Evolutionary conservation across 1,284 basidiomycete species (phyloP).

Genomic region (Clitocybe nebularis): DNA sequence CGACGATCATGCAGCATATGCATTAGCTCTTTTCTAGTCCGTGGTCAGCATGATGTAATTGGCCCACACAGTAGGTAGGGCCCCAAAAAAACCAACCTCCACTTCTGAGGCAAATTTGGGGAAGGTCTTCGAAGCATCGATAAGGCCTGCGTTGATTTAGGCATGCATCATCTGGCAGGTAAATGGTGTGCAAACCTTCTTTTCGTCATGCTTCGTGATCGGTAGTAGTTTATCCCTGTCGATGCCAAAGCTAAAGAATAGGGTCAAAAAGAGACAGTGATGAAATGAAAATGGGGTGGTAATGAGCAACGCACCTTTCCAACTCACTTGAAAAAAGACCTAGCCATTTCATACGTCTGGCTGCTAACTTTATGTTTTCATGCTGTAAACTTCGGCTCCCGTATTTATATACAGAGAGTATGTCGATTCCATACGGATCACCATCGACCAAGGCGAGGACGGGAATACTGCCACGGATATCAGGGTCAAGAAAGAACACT

Average conservation of each 20-base stretch:
- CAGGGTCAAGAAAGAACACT: not conserved
- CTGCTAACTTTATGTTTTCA: constrained; percentile 60
- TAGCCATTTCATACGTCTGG: constrained; percentile 70
- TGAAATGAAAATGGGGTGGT: constrained; percentile 3
- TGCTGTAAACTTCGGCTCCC: constrained; percentile 63
- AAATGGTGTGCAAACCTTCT: constrained; percentile 67
- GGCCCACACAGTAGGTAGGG: too few relatives aligned
- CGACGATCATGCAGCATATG: constrained; percentile 73
- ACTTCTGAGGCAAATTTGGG: constrained; percentile 50
- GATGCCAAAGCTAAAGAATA: constrained; percentile 58
- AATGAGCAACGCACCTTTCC: constrained; percentile 28
- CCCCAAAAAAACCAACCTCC: constrained; percentile 81
- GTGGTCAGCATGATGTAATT: constrained; percentile 2
- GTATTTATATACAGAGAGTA: constrained; percentile 80
- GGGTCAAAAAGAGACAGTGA: constrained; percentile 45
- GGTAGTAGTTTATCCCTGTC: constrained; percentile 61
- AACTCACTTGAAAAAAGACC: constrained; percentile 75
- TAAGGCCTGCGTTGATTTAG: constrained; percentile 47
- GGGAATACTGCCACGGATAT: constrained; percentile 47
- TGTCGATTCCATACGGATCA: constrained; percentile 88
- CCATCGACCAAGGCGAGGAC: constrained; percentile 82
- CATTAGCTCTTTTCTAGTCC: constrained; percentile 68
- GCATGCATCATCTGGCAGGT: too few relatives aligned
- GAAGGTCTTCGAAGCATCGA: constrained; percentile 54
- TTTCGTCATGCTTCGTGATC: constrained; percentile 68